Evolutionary conservation across 148 eudicot genomes (phyloP).

Genomic region (Cornus suecica): DNA sequence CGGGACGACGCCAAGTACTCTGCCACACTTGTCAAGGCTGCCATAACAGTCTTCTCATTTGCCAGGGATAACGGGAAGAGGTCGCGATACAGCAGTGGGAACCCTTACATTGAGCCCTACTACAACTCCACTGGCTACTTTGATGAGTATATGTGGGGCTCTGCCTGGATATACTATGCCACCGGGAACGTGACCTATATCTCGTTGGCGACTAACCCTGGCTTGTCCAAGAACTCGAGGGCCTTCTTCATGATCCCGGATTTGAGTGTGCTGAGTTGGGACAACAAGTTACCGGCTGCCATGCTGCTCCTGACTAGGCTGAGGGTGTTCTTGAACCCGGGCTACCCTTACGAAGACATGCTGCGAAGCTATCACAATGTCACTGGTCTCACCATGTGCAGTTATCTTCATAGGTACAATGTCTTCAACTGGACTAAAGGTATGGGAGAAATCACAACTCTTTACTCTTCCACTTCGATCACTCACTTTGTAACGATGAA

Average conservation of each 20-base stretch:
- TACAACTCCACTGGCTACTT: constrained; percentile 68
- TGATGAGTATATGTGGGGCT: constrained; percentile 83
- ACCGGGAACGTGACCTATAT: constrained; percentile 56
- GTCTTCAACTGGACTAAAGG: constrained; percentile 71
- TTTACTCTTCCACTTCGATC: not conserved
- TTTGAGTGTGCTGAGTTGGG: constrained; percentile 71
- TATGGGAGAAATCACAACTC: constrained; percentile 12
- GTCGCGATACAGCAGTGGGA: constrained; percentile 34
- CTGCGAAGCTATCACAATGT: constrained; percentile 51
- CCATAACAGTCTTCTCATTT: constrained; percentile 49
- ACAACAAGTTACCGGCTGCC: constrained; percentile 69
- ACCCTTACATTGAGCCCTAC: constrained; percentile 36
- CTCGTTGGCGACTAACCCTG: constrained; percentile 51
- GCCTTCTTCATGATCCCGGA: constrained; percentile 44
- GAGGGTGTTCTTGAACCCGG: constrained; percentile 69
- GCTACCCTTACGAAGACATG: constrained; percentile 71
- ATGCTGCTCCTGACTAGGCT: constrained; percentile 66
- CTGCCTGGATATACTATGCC: constrained; percentile 78
- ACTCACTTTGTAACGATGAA: not conserved
- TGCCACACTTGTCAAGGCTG: constrained; percentile 45
- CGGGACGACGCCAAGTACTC: constrained; percentile 47
- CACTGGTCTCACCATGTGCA: constrained; percentile 71
- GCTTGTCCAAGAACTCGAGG: constrained; percentile 38
- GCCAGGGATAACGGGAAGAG: constrained; percentile 42
- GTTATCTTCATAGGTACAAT: constrained; percentile 42